phyloP scores from a whole-genome alignment of 208 protist species.

The Wallacemonas sp. region DNA sequence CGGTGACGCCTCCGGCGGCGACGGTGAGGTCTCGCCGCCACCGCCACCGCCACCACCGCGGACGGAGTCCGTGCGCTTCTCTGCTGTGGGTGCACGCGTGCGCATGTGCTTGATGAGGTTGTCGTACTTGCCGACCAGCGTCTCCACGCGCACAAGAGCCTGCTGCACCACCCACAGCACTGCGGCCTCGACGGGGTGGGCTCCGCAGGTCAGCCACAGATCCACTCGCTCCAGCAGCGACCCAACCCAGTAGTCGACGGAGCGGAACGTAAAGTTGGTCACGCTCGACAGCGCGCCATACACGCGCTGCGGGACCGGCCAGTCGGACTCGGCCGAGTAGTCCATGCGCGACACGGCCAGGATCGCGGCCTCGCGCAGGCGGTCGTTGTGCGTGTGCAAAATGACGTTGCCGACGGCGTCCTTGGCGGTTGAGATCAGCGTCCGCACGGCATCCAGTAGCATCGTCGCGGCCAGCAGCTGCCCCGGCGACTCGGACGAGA shows the following conservation, averaged over 20 bases:
- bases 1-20: too few species aligned
- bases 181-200: conserved; percentile 19
- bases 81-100: neutral
- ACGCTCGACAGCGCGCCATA: conserved; percentile 37
- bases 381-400: conserved; percentile 17
- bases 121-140: neutral
- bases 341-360: conserved; percentile 47
- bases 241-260: conserved; percentile 30
- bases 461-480: too few species aligned
- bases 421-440: conserved; percentile 12
- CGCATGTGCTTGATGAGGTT: neutral
- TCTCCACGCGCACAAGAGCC: conserved; percentile 13
- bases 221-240: conserved; percentile 15
- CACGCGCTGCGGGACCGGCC: conserved; percentile 36
- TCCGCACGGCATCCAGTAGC: conserved; percentile 6
- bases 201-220: conserved; percentile 16
- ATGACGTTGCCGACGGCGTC: conserved; percentile 26
- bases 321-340: conserved; percentile 37
- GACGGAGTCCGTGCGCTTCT: too few species aligned
- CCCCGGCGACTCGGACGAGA: too few species aligned
- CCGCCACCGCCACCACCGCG: too few species aligned
- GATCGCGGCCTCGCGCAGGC: conserved; percentile 34
- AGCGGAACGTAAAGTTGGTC: conserved; percentile 40
- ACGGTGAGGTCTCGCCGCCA: too few species aligned
- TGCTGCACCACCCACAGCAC: conserved; percentile 23